Evolutionary conservation across 305 asterid species (phyloP).

Genomic region (Fraxinus dipetala): DNA sequence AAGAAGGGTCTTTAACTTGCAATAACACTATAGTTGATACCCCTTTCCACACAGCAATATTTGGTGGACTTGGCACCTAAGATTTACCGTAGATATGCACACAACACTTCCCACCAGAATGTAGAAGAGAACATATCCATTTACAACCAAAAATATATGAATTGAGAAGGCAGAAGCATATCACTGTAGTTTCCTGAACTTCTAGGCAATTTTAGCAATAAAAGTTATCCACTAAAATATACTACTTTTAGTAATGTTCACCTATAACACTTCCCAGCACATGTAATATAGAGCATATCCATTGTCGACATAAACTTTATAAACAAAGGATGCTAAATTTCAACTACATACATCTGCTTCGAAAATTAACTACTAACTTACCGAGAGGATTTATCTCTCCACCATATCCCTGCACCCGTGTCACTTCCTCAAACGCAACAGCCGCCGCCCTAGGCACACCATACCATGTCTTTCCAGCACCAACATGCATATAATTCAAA

Average conservation of each 20-base stretch:
- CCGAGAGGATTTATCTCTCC: conserved; percentile 98
- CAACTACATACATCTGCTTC: conserved; percentile 1
- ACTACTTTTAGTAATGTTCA: conserved; percentile 2
- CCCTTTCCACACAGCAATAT: background rate
- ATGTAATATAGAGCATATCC: conserved; percentile 10
- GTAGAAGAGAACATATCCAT: background rate
- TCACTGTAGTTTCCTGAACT: background rate
- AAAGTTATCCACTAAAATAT: conserved; percentile 4
- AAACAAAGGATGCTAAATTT: conserved; percentile 10
- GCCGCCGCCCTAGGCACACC: conserved; percentile 97
- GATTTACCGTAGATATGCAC: background rate
- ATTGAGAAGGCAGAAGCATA: background rate
- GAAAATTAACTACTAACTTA: conserved; percentile 29
- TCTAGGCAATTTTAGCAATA: background rate
- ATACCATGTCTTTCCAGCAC: conserved; percentile 96
- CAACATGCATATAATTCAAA: conserved; percentile 88
- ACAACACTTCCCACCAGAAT: background rate
- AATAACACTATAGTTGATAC: background rate
- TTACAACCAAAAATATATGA: background rate
- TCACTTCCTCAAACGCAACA: conserved; percentile 92
- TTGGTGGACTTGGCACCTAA: background rate
- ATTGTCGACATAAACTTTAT: conserved; percentile 8
- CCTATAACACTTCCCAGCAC: background rate
- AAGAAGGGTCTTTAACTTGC: background rate
- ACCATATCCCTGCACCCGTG: conserved; percentile 88